A percentile compares a stretch with the other conserved stretches of the same genome.
Evolutionary conservation across 768 basidiomycete genomes (phyloP).

Genomic region (Tulasnella sp.): DNA sequence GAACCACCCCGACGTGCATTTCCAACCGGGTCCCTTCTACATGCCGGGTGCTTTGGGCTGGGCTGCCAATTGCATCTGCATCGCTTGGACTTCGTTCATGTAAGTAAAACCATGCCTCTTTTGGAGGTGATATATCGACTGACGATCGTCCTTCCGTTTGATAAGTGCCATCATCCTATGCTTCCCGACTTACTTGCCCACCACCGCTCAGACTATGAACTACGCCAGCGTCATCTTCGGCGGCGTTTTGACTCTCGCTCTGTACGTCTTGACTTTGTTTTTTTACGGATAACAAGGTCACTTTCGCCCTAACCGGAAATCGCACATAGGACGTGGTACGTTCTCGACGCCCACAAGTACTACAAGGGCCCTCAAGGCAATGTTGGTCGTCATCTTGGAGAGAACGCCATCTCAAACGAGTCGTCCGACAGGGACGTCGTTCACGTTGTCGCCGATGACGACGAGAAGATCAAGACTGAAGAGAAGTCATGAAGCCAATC

Average conservation of each 20-base stretch:
- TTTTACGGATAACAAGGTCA: background rate
- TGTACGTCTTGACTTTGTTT: background rate
- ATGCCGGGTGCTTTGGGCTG: slow-evolving; percentile 57
- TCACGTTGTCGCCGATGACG: background rate
- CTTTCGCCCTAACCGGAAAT: background rate
- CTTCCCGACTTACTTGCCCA: slow-evolving; percentile 56
- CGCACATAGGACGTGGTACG: slow-evolving; percentile 4
- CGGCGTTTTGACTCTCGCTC: background rate
- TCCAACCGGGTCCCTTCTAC: slow-evolving; percentile 80
- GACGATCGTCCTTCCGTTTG: slow-evolving; percentile 41
- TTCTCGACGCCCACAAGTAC: slow-evolving; percentile 1
- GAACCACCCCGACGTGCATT: slow-evolving; percentile 69
- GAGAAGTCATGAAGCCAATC: no score
- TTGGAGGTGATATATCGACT: background rate
- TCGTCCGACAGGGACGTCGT: background rate
- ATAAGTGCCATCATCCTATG: slow-evolving; percentile 59
- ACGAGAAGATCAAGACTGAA: background rate
- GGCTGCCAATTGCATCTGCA: slow-evolving; percentile 51
- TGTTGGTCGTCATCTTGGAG: background rate
- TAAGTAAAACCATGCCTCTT: slow-evolving; percentile 2
- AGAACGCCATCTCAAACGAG: background rate
- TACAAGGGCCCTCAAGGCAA: slow-evolving; percentile 12
- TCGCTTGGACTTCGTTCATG: slow-evolving; percentile 24
- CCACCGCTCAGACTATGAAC: slow-evolving; percentile 65
- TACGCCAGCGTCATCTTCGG: slow-evolving; percentile 51